These are phyloP conservation scores for Hydrangea macrophylla DNA, from an alignment of 148 eudicot species.

Conservation along the genomic window DNA sequence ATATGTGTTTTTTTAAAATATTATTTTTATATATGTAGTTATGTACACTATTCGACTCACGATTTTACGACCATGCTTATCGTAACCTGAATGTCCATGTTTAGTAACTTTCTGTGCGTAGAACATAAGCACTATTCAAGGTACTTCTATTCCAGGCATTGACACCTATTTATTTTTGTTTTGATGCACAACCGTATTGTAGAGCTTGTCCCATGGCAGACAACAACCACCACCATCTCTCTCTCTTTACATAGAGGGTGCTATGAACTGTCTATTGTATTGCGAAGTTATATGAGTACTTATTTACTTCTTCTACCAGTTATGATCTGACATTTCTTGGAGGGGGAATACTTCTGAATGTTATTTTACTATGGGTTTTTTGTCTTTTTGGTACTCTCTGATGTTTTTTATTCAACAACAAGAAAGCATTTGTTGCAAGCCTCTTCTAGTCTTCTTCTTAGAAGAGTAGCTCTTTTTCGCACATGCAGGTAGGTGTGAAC, in stretches of 20 bases:
- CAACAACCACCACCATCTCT: neutral
- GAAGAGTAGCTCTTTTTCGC: neutral
- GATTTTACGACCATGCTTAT: too few relatives aligned
- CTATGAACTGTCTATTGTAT: neutral
- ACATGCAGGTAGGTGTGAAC: conserved; percentile 88
- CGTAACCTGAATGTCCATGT: too few relatives aligned
- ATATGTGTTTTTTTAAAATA: too few relatives aligned
- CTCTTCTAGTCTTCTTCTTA: neutral
- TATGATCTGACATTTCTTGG: too few relatives aligned
- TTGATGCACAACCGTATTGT: neutral
- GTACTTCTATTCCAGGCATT: neutral
- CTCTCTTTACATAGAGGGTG: neutral
- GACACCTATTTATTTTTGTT: neutral
- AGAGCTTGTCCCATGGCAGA: neutral
- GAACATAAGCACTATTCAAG: neutral
- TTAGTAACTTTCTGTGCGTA: neutral
- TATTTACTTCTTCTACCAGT: too few relatives aligned
- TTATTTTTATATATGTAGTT: too few relatives aligned
- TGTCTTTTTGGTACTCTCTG: too few relatives aligned
- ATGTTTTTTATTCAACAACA: neutral
- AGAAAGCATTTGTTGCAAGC: too few relatives aligned
- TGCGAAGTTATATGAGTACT: too few relatives aligned
- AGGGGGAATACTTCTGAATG: too few relatives aligned
- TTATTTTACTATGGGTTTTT: too few relatives aligned
- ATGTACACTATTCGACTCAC: too few relatives aligned